phyloP scores from a whole-genome alignment of 352 stramenopile species.

The Phytophthora ramorum region DNA sequence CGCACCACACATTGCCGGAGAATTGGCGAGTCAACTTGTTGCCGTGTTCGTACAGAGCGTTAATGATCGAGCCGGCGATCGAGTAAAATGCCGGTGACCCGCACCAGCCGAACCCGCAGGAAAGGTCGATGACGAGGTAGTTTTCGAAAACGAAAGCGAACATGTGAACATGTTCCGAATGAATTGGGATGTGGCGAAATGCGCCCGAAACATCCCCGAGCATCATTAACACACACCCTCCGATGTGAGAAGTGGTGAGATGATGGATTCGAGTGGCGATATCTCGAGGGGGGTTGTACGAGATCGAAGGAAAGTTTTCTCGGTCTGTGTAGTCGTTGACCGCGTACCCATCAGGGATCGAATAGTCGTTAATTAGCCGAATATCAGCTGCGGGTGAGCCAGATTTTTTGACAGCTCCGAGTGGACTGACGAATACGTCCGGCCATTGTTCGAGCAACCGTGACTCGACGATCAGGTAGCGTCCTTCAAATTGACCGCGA shows the following conservation, averaged over 20 bases:
- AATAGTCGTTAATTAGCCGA: slow-evolving; percentile 28
- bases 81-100: slow-evolving; percentile 38
- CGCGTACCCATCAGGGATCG: slow-evolving; percentile 7
- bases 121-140: slow-evolving; percentile 27
- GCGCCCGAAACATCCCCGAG: slow-evolving; percentile 37
- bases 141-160: slow-evolving; percentile 28
- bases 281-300: slow-evolving; percentile 28
- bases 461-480: slow-evolving; percentile 12
- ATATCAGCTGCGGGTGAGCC: slow-evolving; percentile 11
- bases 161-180: slow-evolving; percentile 30
- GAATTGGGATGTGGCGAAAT: slow-evolving; percentile 38
- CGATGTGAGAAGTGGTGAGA: slow-evolving; percentile 8
- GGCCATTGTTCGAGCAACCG: slow-evolving; percentile 2
- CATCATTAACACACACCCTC: slow-evolving; percentile 22
- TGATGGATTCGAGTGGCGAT: slow-evolving; percentile 22
- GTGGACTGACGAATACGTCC: slow-evolving; percentile 15
- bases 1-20: slow-evolving; percentile 29
- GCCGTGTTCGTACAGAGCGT: slow-evolving; percentile 17
- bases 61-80: slow-evolving; percentile 23
- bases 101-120: slow-evolving; percentile 27
- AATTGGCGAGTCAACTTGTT: slow-evolving; percentile 3
- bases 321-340: slow-evolving; percentile 26
- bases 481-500: slow-evolving; percentile 8
- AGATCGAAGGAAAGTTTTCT: slow-evolving; percentile 8
- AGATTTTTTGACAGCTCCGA: background rate